Evolutionary conservation across 139 green algal species (phyloP), one percentile per base, ranked within the genome.

Genomic region (Tetradesmus obliquus): DNA sequence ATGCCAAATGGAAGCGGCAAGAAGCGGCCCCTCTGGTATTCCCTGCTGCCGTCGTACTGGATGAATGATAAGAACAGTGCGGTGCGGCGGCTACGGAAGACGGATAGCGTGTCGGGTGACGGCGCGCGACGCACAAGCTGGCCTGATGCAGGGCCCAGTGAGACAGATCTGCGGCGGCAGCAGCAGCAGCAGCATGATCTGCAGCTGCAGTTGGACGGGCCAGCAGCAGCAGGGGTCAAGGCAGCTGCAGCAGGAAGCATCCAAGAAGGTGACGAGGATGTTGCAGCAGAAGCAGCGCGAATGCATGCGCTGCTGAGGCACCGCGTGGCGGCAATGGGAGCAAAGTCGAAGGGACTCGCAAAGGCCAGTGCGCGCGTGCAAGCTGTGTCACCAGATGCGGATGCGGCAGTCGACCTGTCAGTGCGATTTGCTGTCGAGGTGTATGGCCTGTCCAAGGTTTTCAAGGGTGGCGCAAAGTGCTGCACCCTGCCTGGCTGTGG

Each of bases 1-100:
- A 66, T 98, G 19, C 84, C 55, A 1, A 79, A 71, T 22, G 76
- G 76, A 2, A 58, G 53, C 2, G 80, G 54, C 55, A 79, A 58
- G 32, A 32, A 58, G 69, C 91, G 91, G 22, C 87, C 88, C 53
- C 92, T 93, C 32, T 90, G 92, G 58, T 96, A 91, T 62, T 98
- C 96, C 94, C 93, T 98, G 24, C 60, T 91, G 54, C 97, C 96
- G 24, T 92, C 66, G 74, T 98, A 98, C 93, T 98, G 97, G 96
- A 10, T 32, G 4, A 80, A 45, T 2, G 74, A 71, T 10, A 82
- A 58, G 15, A 57, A 24, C 22, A 57, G 22, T 12, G 24, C 86
- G 17, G 69, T 53, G 72, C 76, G 32, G 24, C 76, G 71, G 10
- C 55, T 84, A 17, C 85, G 85, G 2, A 82, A 69, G 85, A 84